Percentiles rank a stretch among this genome's conserved stretches.
phyloP scores from a whole-genome alignment of 768 basidiomycete genomes.

The Porpolomopsis calyptriformis region DNA sequence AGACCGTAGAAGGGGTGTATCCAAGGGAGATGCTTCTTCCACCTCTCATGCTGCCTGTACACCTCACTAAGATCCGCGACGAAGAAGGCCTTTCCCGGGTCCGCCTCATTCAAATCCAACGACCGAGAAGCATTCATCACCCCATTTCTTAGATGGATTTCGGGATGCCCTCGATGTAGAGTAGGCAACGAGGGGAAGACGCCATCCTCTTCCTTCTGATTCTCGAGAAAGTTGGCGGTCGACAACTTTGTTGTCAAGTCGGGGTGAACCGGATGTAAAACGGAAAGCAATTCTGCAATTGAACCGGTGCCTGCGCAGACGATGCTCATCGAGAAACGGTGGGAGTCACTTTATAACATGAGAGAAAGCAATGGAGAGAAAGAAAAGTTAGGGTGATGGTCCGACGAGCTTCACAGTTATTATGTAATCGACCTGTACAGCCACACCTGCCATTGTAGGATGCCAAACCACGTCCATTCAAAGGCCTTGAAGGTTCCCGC shows the following conservation, averaged over 20 bases:
- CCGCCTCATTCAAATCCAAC: constrained; percentile 42
- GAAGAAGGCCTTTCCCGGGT: constrained; percentile 93
- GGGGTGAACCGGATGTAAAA: constrained; percentile 6
- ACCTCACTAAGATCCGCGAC: constrained; percentile 88
- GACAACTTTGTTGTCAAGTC: constrained; percentile 2
- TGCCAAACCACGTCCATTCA: constrained; percentile 41
- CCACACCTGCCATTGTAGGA: neutral
- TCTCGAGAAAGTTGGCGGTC: neutral
- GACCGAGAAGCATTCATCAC: constrained; percentile 53
- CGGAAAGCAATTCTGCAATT: constrained; percentile 33
- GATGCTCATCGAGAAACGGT: neutral
- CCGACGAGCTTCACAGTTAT: too few relatives aligned
- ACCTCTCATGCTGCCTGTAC: constrained; percentile 75
- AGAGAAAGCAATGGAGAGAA: neutral
- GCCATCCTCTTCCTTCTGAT: constrained; percentile 26
- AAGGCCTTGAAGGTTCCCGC: constrained; percentile 54
- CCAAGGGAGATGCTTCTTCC: constrained; percentile 66
- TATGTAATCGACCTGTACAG: too few relatives aligned
- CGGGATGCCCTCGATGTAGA: constrained; percentile 56
- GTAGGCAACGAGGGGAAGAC: constrained; percentile 58
- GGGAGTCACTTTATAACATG: constrained; percentile 18
- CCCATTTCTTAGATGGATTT: constrained; percentile 66
- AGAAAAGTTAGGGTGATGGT: neutral
- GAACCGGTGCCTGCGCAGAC: constrained; percentile 30
- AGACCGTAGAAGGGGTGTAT: constrained; percentile 92